Evolutionary conservation across 1,284 basidiomycete species (phyloP), one percentile per base, ranked within the genome.

Genomic region (Pholiota adiposa): DNA sequence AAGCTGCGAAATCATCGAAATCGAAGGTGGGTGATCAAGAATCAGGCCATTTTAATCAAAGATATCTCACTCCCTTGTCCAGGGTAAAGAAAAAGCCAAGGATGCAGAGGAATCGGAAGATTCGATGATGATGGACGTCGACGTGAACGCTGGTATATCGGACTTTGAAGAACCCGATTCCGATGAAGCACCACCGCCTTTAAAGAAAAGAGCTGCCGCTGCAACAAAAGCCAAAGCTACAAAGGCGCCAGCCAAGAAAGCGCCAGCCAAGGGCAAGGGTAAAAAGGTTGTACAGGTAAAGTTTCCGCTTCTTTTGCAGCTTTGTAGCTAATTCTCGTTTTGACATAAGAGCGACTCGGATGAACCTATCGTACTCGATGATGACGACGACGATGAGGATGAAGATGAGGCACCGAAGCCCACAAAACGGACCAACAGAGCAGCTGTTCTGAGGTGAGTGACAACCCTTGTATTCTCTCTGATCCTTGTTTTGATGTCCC

Each of bases 121-220:
- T 69, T 95, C 92, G 14, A 96, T 95, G 92, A 77, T 83, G 77
- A 82, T 86, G 83, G 85, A 89, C 36, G 82, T 86, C 82, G 85
- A 89, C 36, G 82, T 86, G 82, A 85, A 89, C 52, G 78, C 72
- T 6, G 78, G 71, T 14, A 84, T 85, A 62, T 83, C 82, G 43
- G 82, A 83, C n/a, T 65, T 67, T 9, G 64, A 69, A 16, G 84
- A 84, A 49, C 72, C 27, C 74, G 25, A 80, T 27, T 79, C 77
- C 2, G 81, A 83, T 43, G 76, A 70, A 31, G 70, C 68, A 19
- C 72, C 76, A 23, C 79, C 82, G 25, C 73, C 80, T 44, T 79
- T 80, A 36, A 86, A 83, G 72, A 85, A 83, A 68, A 73, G 67
- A 65, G 72, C 76, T 2, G 71, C 73, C 0, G 72, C 72, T 0